These are phyloP conservation scores for Pseudogymnoascus sp. DNA, from an alignment of 2,329 filamentous ascomycete genomes.

Conservation along the genomic window DNA sequence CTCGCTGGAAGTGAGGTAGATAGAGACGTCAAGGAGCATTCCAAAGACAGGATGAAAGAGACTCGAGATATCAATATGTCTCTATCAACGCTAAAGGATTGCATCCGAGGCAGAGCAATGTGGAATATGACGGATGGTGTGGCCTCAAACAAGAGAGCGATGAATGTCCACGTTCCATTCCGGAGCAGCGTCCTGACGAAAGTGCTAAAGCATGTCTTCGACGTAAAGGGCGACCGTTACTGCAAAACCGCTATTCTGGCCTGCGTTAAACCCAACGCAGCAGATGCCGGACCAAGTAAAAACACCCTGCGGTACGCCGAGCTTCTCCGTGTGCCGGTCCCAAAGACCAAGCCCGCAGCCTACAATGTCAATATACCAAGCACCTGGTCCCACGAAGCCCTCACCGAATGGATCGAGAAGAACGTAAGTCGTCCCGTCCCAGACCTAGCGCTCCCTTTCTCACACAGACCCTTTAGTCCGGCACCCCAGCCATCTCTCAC, in stretches of 20 bases:
- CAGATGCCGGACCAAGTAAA: slow-evolving; percentile 80
- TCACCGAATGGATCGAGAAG: slow-evolving; percentile 34
- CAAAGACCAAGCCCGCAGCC: slow-evolving; percentile 21
- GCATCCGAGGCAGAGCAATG: slow-evolving; percentile 51
- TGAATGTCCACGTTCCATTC: slow-evolving; percentile 69
- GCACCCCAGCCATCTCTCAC: slow-evolving; percentile 30
- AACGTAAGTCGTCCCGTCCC: slow-evolving; percentile 30
- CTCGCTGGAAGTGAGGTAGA: slow-evolving; percentile 56
- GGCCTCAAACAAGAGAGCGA: slow-evolving; percentile 47
- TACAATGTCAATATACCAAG: slow-evolving; percentile 28
- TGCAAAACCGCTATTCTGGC: slow-evolving; percentile 98
- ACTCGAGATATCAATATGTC: slow-evolving; percentile 98
- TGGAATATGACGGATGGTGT: slow-evolving; percentile 88
- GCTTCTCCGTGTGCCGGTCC: slow-evolving; percentile 36
- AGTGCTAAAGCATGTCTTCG: slow-evolving; percentile 88
- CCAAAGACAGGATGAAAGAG: slow-evolving; percentile 77
- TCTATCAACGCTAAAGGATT: slow-evolving; percentile 62
- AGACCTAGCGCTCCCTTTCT: background rate
- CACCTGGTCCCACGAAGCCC: slow-evolving; percentile 35
- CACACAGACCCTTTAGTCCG: slow-evolving; percentile 29
- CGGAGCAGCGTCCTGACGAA: slow-evolving; percentile 73
- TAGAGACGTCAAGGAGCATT: slow-evolving; percentile 79
- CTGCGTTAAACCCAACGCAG: slow-evolving; percentile 85
- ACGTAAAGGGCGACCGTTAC: slow-evolving; percentile 58
- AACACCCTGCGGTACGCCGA: slow-evolving; percentile 88